Percentiles rank a stretch among this genome's conserved stretches.
Evolutionary conservation across 2,329 filamentous ascomycete species (phyloP).

Genomic region (Rhynchosporium agropyri): DNA sequence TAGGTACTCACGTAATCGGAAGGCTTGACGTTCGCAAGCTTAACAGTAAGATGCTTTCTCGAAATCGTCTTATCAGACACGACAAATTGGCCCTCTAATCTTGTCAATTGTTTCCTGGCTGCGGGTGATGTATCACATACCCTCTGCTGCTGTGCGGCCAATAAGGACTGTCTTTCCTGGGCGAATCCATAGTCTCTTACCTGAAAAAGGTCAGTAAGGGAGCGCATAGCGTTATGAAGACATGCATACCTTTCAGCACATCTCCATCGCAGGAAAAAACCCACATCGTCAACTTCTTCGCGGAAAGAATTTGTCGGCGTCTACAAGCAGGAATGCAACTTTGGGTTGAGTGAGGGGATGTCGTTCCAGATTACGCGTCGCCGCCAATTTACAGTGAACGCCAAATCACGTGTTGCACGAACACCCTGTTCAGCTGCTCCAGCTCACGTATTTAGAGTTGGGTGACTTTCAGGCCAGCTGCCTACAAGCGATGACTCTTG

Average conservation of each 20-base stretch:
- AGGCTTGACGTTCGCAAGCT: conserved; percentile 64
- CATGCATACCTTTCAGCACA: conserved; percentile 51
- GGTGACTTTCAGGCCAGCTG: too few relatives aligned
- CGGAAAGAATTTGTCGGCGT: too few relatives aligned
- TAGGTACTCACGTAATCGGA: conserved; percentile 65
- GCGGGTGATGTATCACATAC: conserved; percentile 47
- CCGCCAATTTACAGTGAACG: neutral
- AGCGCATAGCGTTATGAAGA: neutral
- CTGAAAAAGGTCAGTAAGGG: conserved; percentile 44
- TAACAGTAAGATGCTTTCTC: conserved; percentile 81
- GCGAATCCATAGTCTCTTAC: conserved; percentile 78
- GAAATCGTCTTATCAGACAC: conserved; percentile 85
- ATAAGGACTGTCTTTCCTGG: conserved; percentile 86
- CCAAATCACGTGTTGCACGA: conserved; percentile 1
- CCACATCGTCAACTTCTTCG: conserved; percentile 49
- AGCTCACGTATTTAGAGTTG: too few relatives aligned
- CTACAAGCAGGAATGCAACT: neutral
- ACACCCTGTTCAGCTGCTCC: too few relatives aligned
- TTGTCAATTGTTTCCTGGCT: conserved; percentile 8
- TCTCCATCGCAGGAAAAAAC: conserved; percentile 57
- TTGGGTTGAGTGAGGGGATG: conserved; percentile 6
- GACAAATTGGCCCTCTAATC: conserved; percentile 63
- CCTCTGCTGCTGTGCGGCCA: conserved; percentile 72
- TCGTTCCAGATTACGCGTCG: neutral
- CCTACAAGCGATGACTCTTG: too few relatives aligned